phyloP scores from a whole-genome alignment of 768 basidiomycete species.

The Tremella yokohamensis region DNA sequence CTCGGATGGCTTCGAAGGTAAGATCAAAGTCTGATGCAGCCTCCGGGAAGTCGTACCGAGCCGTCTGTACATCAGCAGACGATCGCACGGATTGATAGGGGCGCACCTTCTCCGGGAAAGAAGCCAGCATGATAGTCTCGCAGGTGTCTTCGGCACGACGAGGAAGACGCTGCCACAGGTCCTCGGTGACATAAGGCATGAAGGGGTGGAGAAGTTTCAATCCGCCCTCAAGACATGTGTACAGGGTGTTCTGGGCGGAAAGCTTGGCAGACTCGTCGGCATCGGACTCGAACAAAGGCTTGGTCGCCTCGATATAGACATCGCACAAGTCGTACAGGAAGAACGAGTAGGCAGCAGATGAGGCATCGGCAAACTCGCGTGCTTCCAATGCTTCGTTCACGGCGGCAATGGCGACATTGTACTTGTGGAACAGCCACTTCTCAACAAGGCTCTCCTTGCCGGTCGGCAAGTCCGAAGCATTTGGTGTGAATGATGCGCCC shows the following conservation, averaged over 20 bases:
- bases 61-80: constrained; percentile 5
- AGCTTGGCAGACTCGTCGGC: constrained; percentile 59
- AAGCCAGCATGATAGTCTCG: constrained; percentile 82
- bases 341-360: constrained; percentile 79
- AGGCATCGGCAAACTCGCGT: constrained; percentile 91
- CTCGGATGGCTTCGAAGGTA: constrained; percentile 71
- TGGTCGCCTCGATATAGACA: constrained; percentile 99
- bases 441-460: constrained; percentile 89
- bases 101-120: constrained; percentile 70
- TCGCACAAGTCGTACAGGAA: constrained; percentile 99
- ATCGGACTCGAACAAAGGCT: constrained; percentile 86
- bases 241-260: constrained; percentile 92
- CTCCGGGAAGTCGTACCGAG: constrained; percentile 58
- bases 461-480: constrained; percentile 66
- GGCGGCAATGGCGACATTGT: constrained; percentile 73
- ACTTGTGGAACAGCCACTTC: constrained; percentile 90
- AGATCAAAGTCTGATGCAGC: constrained; percentile 83
- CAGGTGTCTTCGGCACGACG: constrained; percentile 75
- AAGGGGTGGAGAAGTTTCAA: constrained; percentile 89
- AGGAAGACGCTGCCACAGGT: constrained; percentile 94
- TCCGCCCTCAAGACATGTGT: constrained; percentile 88
- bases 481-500: constrained; percentile 66
- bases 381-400: constrained; percentile 70
- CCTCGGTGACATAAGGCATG: constrained; percentile 99
- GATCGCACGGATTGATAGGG: background rate